Base-by-base conservation (phyloP, 345 rosid genomes). In the Hibiscus trionum region DNA sequence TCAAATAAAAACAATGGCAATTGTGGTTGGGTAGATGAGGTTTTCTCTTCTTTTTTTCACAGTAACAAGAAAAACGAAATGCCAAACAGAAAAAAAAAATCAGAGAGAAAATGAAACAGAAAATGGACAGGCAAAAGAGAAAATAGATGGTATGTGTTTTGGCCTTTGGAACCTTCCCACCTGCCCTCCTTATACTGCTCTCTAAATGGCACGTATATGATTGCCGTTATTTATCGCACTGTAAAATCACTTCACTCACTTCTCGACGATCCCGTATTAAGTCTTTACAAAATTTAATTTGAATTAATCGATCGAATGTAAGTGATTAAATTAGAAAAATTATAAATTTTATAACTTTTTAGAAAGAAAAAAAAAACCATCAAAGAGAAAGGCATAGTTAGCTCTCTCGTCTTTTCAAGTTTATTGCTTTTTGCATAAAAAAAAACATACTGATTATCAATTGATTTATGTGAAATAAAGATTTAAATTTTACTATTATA, bases 181-280 rank as follows among this genome's bases (percentile, higher is more conserved):
- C 86, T 84, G 84, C 81, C 77, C 62, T 26, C 62, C 75, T 64
- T 65, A 3, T 47, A 61, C 75, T 76, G 82, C 81, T 76, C 55
- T 77, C 78, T 58, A 33, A 69, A 49, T 67, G 47, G 68, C 90
- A 82, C 87, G 86, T 82, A 75, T 73, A 6, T 50, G 72, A 5
- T 39, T 58, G 62, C 62, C 42, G 17, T 61, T 15, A 55, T 9
- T 19, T 62, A 50, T 42, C 73, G 11, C 53, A 16, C 46, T 60
- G 75, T 46, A 57, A 57, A 10, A 55, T 62, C 55, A 49, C 59
- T 47, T 69, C 63, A 16, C 56, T 67, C 63, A 24, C 27, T 56
- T 21, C 24, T 21, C 24, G 1, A 21, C 24, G 1, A 21, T 21
- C 24, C 0, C 37, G 7, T 35, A 5, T 5, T 35, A 5, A 39